Evolutionary conservation across 495 filamentous ascomycete species (phyloP), one percentile per base, ranked within the genome.

Genomic region (Neurospora tetraspora): DNA sequence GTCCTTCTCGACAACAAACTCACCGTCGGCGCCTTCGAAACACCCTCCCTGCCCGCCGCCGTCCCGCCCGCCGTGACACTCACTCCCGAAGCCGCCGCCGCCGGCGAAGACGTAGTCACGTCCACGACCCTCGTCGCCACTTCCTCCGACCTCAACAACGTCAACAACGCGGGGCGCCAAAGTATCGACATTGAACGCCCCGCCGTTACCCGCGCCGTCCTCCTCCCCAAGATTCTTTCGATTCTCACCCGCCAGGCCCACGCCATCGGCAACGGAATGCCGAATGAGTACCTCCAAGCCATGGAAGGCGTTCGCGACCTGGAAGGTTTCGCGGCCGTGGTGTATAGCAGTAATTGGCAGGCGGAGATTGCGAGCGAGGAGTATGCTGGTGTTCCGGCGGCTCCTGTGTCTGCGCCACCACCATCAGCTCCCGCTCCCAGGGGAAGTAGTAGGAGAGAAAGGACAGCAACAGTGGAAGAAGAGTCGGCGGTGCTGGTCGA

Each of bases 321-420:
- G n/a, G 93, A 96, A 77, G 94, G 92, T 0, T 98, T 98, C 75
- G 93, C 95, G 5, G 95, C 96, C 2, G 91, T 98, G 9, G 92
- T 98, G 38, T 98, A 97, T 79, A 94, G 91, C 73, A 94, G 92
- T 69, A 97, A 97, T 81, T 97, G 87, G 87, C 83, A 88, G 78
- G 85, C 91, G 73, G 93, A 97, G 77, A 89, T 91, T 69, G 89
- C 88, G 70, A 79, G 76, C 34, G 80, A 76, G 9, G 74, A 74
- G 45, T 74, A 73, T 12, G 73, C 74, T 8, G 76, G 75, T 14
- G 70, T 27, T 18, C 68, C 18, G 20, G 47, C 18, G 20, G 47
- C n/a, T 18, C 12, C 65, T 31, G 36, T 11, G 38, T 45, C 6
- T 10, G 72, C 69, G 38, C 6, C 39, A 31, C 20, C 6, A 6